Percentiles rank a stretch among this genome's conserved stretches.
phyloP scores from a whole-genome alignment of 2,329 filamentous ascomycete species.

The Raffaelea ambrosiae region DNA sequence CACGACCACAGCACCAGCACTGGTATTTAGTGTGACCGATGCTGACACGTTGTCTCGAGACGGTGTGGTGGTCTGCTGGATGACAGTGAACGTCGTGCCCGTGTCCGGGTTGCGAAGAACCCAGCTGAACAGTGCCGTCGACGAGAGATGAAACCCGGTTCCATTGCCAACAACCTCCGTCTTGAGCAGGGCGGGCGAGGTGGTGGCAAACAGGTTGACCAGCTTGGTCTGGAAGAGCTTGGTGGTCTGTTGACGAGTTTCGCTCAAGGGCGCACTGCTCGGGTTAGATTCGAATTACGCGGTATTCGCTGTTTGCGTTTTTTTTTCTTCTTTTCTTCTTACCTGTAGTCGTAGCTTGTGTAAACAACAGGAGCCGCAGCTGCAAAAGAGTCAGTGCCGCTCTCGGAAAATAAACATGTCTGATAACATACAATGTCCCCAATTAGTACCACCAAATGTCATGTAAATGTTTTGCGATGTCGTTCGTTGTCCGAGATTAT shows the following conservation, averaged over 20 bases:
- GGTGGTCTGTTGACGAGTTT: slow-evolving; percentile 42
- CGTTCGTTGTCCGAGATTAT: slow-evolving; percentile 40
- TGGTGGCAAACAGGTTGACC: slow-evolving; percentile 43
- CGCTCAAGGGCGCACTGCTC: slow-evolving; percentile 36
- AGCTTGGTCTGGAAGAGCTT: slow-evolving; percentile 48
- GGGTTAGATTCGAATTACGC: neutral
- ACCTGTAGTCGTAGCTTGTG: slow-evolving; percentile 30
- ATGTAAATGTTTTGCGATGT: slow-evolving; percentile 29
- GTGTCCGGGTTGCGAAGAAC: slow-evolving; percentile 41
- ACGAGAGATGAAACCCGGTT: slow-evolving; percentile 29
- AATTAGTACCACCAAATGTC: slow-evolving; percentile 73
- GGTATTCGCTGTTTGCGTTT: neutral
- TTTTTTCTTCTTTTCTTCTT: neutral
- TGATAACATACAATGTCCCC: slow-evolving; percentile 45
- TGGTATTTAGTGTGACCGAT: slow-evolving; percentile 50
- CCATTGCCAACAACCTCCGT: slow-evolving; percentile 48
- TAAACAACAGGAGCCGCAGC: slow-evolving; percentile 40
- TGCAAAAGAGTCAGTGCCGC: slow-evolving; percentile 1
- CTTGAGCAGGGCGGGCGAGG: slow-evolving; percentile 39
- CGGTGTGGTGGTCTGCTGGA: slow-evolving; percentile 49
- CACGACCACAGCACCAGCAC: slow-evolving; percentile 45
- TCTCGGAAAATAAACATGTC: neutral
- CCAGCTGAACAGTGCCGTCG: slow-evolving; percentile 38
- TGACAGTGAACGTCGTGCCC: slow-evolving; percentile 44
- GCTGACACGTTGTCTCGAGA: slow-evolving; percentile 36